Evolutionary conservation across 148 eudicot genomes (phyloP).

Genomic region (Limonium bicolor): DNA sequence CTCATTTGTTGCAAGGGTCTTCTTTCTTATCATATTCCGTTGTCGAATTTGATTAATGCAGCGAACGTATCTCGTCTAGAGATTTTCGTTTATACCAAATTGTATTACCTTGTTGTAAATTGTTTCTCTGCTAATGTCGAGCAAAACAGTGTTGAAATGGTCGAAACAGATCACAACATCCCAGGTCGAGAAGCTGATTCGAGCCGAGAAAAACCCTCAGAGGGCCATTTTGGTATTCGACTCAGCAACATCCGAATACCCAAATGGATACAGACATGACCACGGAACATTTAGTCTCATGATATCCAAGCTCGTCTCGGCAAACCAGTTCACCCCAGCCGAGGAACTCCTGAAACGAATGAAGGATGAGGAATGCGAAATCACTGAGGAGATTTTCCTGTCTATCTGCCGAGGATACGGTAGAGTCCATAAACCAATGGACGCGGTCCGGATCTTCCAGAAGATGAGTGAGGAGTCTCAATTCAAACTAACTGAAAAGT

Average conservation of each 20-base stretch:
- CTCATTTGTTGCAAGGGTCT: no score
- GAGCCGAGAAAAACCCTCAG: conserved; percentile 53
- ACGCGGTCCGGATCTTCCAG: conserved; percentile 54
- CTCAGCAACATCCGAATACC: conserved; percentile 71
- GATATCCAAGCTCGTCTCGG: conserved; percentile 58
- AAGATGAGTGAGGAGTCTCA: conserved; percentile 53
- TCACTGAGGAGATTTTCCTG: conserved; percentile 45
- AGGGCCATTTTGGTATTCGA: conserved; percentile 61
- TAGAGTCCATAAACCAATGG: conserved; percentile 78
- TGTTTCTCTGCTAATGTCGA: no score
- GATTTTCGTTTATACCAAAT: no score
- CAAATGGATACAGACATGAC: conserved; percentile 68
- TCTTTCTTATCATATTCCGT: no score
- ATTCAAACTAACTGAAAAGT: conserved; percentile 36
- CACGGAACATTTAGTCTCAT: conserved; percentile 48
- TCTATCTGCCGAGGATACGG: conserved; percentile 72
- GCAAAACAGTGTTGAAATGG: conserved; percentile 50
- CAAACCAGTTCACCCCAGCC: conserved; percentile 53
- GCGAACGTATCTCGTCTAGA: no score
- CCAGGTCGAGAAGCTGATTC: conserved; percentile 55
- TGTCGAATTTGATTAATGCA: no score
- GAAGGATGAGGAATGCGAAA: conserved; percentile 60
- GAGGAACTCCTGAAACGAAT: conserved; percentile 63
- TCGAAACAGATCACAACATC: conserved; percentile 45
- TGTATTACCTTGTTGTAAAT: no score